Evolutionary conservation across 306 rosid genomes (phyloP).

Genomic region (Lathyrus tuberosus): DNA sequence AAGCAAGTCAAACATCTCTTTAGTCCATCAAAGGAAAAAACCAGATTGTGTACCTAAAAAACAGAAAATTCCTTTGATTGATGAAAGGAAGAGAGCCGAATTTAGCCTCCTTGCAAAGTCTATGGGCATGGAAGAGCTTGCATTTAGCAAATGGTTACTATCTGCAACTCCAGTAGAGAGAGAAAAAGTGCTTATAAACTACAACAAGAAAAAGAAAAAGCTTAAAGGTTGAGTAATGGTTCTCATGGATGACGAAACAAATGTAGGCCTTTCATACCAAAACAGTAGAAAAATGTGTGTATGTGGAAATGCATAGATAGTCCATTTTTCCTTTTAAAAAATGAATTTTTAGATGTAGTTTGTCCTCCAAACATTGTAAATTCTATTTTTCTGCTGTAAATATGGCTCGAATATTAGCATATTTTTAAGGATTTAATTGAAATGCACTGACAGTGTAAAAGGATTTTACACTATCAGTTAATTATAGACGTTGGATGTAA

Average conservation of each 20-base stretch:
- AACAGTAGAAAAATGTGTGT: constrained; percentile 14
- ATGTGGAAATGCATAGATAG: constrained; percentile 33
- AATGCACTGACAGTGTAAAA: no score
- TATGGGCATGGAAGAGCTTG: constrained; percentile 68
- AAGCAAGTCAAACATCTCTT: constrained; percentile 38
- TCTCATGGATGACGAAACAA: constrained; percentile 24
- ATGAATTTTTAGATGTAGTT: background rate
- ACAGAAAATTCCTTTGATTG: constrained; percentile 42
- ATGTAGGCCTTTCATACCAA: constrained; percentile 1
- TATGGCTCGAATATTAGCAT: no score
- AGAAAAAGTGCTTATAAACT: constrained; percentile 64
- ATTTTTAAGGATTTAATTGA: no score
- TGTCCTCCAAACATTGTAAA: background rate
- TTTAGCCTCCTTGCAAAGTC: constrained; percentile 63
- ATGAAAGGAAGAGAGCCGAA: constrained; percentile 59
- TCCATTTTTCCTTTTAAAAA: constrained; percentile 8
- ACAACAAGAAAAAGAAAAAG: constrained; percentile 59
- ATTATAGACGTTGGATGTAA: no score
- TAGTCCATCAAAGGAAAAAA: constrained; percentile 38
- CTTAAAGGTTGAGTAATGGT: constrained; percentile 43
- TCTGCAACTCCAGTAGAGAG: constrained; percentile 70
- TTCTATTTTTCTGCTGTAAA: background rate
- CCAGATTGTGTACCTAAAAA: constrained; percentile 37
- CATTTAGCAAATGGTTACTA: constrained; percentile 85
- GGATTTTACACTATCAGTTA: no score